Conservation (phyloP, 208 protist species). For the Vickermania ingenoplastis region DNA sequence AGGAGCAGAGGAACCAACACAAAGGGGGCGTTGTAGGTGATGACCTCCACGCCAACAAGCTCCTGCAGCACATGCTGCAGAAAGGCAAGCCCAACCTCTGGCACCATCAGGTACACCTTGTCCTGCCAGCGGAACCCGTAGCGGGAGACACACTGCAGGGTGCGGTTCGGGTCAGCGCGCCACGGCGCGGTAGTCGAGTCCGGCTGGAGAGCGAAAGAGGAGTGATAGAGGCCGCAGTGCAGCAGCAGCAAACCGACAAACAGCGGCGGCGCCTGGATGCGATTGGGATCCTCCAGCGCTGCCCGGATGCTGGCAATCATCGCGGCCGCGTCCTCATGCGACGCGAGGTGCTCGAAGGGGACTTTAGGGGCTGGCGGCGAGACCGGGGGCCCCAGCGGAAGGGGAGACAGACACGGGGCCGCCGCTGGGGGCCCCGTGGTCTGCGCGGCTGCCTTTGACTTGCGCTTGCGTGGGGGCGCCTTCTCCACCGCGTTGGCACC, state of each 20-base stretch:
- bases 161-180: slow-evolving; percentile 8
- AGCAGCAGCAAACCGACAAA: slow-evolving; percentile 51
- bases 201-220: slow-evolving; percentile 19
- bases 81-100: slow-evolving; percentile 29
- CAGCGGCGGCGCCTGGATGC: slow-evolving; percentile 74
- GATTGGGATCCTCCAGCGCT: slow-evolving; percentile 59
- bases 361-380: too few relatives aligned
- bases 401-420: too few relatives aligned
- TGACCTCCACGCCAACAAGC: slow-evolving; percentile 75
- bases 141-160: slow-evolving; percentile 29
- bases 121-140: slow-evolving; percentile 73
- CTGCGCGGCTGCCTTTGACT: too few relatives aligned
- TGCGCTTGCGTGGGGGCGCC: too few relatives aligned
- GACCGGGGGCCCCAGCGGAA: too few relatives aligned
- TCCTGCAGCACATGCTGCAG: slow-evolving; percentile 50
- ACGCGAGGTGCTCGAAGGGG: neutral
- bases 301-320: neutral
- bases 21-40: slow-evolving; percentile 78
- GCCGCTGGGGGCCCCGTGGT: too few relatives aligned
- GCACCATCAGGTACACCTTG: slow-evolving; percentile 38
- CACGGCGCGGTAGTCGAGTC: neutral
- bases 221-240: slow-evolving; percentile 18
- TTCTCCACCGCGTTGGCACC: too few relatives aligned
- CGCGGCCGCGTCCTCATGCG: neutral
- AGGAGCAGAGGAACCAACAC: slow-evolving; percentile 52